Evolutionary conservation across 2,329 filamentous ascomycete species (phyloP), one percentile per base, ranked within the genome.

Genomic region (Paecilomyces variotii): DNA sequence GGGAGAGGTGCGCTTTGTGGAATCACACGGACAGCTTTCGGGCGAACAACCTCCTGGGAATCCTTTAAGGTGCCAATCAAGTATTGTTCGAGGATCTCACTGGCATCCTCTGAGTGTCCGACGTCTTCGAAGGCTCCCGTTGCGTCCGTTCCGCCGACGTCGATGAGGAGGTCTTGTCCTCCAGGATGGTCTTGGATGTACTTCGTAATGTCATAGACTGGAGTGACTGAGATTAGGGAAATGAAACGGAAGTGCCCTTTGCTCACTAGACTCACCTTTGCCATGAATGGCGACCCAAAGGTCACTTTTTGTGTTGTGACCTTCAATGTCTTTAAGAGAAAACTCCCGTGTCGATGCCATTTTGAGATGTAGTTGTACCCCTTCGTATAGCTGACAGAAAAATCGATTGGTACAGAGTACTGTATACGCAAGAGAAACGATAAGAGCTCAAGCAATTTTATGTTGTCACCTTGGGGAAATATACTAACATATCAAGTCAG

Each of bases 111-210:
- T 4, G 76, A 78, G 60, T 80, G 78, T 4, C 78, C 76, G 34
- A 74, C 72, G 27, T 77, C 73, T n/a, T 78, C 73, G 62, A 75
- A 79, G 6, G 69, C 75, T 14, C 62, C 67, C 0, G 76, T 78
- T 1, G 74, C 76, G 60, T 79, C 76, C 50, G 66, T 68, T 26
- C 77, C 77, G 34, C 74, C 77, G 50, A 73, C 65, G 56, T 78
- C 74, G 30, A 72, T 53, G 1, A 79, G 65, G 12, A 75, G 67
- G 4, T 78, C 76, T 39, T 64, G 65, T 14, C 77, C 77, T 14
- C 75, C 74, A 2, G 85, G 85, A 61, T 87, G 85, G 58, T 87
- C 83, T 26, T 80, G 72, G 1, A 83, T 60, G 61, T 86, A 87
- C 51, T 79, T 76, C 1, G 84, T 80, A 10, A 85, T 72, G 67